phyloP scores from a whole-genome alignment of 1,284 basidiomycete species.

The Moniliella sp. region DNA sequence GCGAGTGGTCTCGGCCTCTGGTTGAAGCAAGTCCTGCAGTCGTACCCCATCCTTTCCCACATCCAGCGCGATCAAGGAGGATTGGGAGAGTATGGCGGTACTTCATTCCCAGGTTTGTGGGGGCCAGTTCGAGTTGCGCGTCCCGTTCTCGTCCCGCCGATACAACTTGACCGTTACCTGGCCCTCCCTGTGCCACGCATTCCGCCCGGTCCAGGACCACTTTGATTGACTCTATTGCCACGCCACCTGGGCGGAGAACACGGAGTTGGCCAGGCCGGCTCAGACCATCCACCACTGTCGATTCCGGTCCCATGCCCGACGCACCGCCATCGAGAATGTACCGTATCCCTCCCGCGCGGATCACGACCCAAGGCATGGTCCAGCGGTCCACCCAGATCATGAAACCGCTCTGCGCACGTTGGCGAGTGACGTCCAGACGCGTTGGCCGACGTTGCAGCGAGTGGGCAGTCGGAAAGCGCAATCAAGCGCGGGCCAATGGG shows the following conservation, averaged over 20 bases:
- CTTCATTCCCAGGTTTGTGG: constrained; percentile 98
- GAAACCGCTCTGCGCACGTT: constrained; percentile 59
- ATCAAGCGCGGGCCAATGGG: constrained; percentile 77
- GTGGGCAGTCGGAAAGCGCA: constrained; percentile 48
- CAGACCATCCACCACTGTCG: constrained; percentile 71
- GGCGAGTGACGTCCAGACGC: constrained; percentile 81
- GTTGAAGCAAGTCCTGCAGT: not conserved
- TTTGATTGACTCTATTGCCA: constrained; percentile 68
- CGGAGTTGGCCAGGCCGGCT: constrained; percentile 44
- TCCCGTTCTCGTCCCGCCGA: too few species aligned
- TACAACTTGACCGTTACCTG: too few species aligned
- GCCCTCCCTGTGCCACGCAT: too few species aligned
- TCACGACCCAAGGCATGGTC: constrained; percentile 33
- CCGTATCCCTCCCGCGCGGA: constrained; percentile 36
- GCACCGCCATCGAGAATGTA: constrained; percentile 79
- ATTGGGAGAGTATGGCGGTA: constrained; percentile 83
- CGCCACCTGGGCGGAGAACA: constrained; percentile 70
- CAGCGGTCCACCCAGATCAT: constrained; percentile 48
- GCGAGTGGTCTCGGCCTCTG: constrained; percentile 34
- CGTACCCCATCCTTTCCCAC: not conserved
- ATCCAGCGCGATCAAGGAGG: constrained; percentile 14
- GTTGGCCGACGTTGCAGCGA: constrained; percentile 90
- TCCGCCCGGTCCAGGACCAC: too few species aligned
- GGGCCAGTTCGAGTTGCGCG: constrained; percentile 33
- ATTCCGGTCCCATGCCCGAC: constrained; percentile 75